A percentile compares a stretch with the other conserved stretches of the same genome.
Evolutionary conservation across 495 filamentous ascomycete genomes (phyloP).

Genomic region (Xylaria acuta): DNA sequence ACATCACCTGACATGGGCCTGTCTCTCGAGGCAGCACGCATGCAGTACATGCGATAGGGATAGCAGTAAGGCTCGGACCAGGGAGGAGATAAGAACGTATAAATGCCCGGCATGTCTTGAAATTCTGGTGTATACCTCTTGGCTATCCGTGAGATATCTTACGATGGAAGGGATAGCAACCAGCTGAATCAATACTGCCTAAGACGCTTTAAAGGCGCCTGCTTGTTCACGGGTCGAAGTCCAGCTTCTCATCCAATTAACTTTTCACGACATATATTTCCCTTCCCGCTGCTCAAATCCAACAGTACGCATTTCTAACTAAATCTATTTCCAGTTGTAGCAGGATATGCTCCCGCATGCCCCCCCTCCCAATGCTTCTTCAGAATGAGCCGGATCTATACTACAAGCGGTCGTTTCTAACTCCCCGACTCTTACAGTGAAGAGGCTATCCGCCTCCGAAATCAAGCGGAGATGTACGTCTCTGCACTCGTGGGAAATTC

Average conservation of each 20-base stretch:
- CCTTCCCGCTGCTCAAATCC: background rate
- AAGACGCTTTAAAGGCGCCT: background rate
- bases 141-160: background rate
- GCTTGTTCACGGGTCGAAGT: background rate
- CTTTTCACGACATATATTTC: background rate
- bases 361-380: background rate
- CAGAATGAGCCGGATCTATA: background rate
- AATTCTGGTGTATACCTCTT: background rate
- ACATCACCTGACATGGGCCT: constrained; percentile 17
- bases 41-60: background rate
- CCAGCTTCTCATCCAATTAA: background rate
- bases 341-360: background rate
- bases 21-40: background rate
- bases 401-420: background rate
- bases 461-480: constrained; percentile 48
- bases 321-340: background rate
- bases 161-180: background rate
- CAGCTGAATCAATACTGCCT: background rate
- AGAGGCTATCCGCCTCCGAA: constrained; percentile 29
- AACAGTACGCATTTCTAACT: constrained; percentile 2
- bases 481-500: constrained; percentile 53
- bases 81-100: constrained; percentile 17
- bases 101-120: constrained; percentile 9
- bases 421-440: constrained; percentile 15
- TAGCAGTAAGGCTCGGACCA: background rate